Conservation (phyloP, 345 rosid species). For the Citrus trifoliata region DNA sequence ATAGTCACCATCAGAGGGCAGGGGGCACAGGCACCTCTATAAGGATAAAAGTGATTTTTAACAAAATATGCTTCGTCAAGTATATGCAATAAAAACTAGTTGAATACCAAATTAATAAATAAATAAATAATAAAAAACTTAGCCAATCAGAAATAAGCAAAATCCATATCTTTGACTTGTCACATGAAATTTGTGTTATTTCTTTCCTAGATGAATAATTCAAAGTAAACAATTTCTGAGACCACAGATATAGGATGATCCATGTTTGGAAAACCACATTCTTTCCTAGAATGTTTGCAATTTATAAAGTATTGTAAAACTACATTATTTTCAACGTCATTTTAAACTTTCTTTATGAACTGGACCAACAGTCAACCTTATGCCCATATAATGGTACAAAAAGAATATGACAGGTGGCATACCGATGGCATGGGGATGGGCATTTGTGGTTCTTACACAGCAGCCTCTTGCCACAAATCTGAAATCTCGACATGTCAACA, state of each 20-base stretch:
- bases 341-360: neutral
- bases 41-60: constrained; percentile 23
- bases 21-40: constrained; percentile 94
- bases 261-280: neutral
- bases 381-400: neutral
- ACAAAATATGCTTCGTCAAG: neutral
- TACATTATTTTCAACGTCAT: neutral
- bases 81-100: neutral
- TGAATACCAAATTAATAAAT: neutral
- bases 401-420: constrained; percentile 21
- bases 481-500: constrained; percentile 19
- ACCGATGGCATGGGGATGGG: constrained; percentile 89
- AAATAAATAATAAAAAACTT: neutral
- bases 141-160: neutral
- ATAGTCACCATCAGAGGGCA: constrained; percentile 91
- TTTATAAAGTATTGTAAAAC: neutral
- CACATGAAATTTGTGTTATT: neutral
- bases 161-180: neutral
- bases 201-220: neutral
- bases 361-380: constrained; percentile 1
- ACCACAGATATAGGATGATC: neutral
- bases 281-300: neutral
- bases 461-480: constrained; percentile 79
- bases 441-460: constrained; percentile 91
- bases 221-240: neutral